Evolutionary conservation across 805 yeast genomes (phyloP).

Genomic region (Huiozyma sinensis): DNA sequence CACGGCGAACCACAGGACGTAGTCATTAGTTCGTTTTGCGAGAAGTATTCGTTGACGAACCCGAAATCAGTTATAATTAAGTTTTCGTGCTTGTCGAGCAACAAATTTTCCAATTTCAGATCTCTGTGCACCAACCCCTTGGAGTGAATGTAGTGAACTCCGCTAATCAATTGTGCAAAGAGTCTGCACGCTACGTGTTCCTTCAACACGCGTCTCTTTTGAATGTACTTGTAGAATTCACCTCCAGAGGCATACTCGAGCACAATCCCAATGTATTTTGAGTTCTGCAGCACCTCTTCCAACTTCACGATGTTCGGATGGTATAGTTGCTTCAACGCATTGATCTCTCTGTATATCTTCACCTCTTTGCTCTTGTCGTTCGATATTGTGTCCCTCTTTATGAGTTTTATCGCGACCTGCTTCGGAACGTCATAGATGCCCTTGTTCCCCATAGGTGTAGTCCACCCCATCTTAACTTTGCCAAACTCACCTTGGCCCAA

Average conservation of each 20-base stretch:
- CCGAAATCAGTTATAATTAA: slow-evolving; percentile 87
- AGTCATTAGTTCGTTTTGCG: slow-evolving; percentile 68
- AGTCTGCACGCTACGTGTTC: slow-evolving; percentile 78
- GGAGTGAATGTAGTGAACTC: slow-evolving; percentile 88
- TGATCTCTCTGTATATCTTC: slow-evolving; percentile 87
- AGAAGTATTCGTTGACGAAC: slow-evolving; percentile 70
- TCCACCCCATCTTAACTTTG: slow-evolving; percentile 96
- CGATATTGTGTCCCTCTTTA: slow-evolving; percentile 78
- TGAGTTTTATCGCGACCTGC: slow-evolving; percentile 89
- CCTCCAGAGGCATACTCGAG: slow-evolving; percentile 97
- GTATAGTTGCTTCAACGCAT: slow-evolving; percentile 70
- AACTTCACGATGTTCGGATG: slow-evolving; percentile 92
- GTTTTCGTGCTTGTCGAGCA: slow-evolving; percentile 78
- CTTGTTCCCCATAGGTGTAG: slow-evolving; percentile 33
- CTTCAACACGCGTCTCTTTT: slow-evolving; percentile 74
- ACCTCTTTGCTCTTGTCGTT: slow-evolving; percentile 75
- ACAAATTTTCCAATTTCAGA: slow-evolving; percentile 76
- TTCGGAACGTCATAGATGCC: slow-evolving; percentile 34
- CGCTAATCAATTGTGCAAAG: slow-evolving; percentile 88
- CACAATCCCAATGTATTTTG: slow-evolving; percentile 91
- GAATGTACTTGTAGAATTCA: slow-evolving; percentile 86
- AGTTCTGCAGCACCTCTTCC: slow-evolving; percentile 89
- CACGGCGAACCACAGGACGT: slow-evolving; percentile 97
- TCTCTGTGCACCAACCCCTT: slow-evolving; percentile 88
- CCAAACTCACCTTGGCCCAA: slow-evolving; percentile 98